Base-by-base conservation (phyloP, 352 stramenopile genomes). In the Blastocystis sp. region DNA sequence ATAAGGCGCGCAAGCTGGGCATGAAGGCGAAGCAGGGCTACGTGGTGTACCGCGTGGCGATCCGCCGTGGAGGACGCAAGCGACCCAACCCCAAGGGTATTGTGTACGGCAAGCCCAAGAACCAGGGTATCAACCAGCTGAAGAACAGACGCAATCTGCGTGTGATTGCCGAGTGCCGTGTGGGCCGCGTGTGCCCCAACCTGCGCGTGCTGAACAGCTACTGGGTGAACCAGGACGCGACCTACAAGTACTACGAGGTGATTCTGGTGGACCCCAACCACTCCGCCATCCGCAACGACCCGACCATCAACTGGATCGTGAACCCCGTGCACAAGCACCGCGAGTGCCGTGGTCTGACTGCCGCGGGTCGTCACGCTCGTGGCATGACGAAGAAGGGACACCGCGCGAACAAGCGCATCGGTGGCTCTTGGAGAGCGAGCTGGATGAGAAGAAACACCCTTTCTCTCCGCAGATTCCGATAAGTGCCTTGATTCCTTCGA, bases 211-310 rank as follows among this genome's bases (percentile, higher is more conserved):
- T 99, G 41, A 99, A 99, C 95, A 99, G 96, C 86, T 99, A 99
- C 94, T 99, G 97, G 97, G 93, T 99, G 90, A 99, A 99, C 93
- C 95, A 98, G 89, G 97, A 99, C 91, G 96, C 96, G 48, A 99
- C 96, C 89, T 99, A 98, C 96, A 99, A 99, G 93, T 99, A 99
- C 92, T 99, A 98, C 89, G 97, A 99, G 93, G 93, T 99, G 89
- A 99, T 99, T 92, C 91, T 98, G 64, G 95, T 99, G 62, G 97
- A 99, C 93, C 95, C 97, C 89, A 93, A 92, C 89, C 96, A 99
- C 93, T 95, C 94, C 90, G 94, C 93, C 86, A 98, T 99, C 92
- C 94, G 96, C 91, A 97, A 97, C 89, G 97, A 99, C 91, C 93
- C 97, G 70, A 95, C 95, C 90, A 98, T 99, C 92, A 98, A 99